Evolutionary conservation across 169 alveolate genomes (phyloP).

Genomic region (Plasmodium reichenowi): DNA sequence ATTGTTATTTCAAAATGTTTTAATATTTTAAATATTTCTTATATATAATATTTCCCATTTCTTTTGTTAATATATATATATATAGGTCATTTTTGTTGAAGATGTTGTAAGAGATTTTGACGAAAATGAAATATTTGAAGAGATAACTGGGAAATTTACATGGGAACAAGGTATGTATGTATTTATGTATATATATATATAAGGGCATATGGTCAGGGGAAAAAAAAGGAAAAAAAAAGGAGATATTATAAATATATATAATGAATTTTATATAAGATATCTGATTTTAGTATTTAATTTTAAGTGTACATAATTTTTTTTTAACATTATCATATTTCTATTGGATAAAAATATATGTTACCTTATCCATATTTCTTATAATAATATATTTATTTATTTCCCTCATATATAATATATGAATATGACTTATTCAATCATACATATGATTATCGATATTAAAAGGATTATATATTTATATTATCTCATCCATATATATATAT

Average conservation of each 20-base stretch:
- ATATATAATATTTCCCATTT: not conserved
- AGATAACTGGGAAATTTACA: slow-evolving; percentile 82
- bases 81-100: slow-evolving; percentile 58
- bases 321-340: not conserved
- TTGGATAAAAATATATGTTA: slow-evolving; percentile 1
- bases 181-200: too few species aligned
- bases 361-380: too few species aligned
- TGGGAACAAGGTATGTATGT: slow-evolving; percentile 84
- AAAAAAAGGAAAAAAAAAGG: not conserved
- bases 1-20: not conserved
- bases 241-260: not conserved
- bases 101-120: slow-evolving; percentile 75
- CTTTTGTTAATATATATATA: not conserved
- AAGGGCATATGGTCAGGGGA: too few species aligned
- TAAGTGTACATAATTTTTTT: not conserved
- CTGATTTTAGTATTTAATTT: not conserved
- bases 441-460: too few species aligned
- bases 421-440: too few species aligned
- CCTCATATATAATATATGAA: too few species aligned
- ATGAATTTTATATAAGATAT: not conserved
- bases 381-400: too few species aligned
- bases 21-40: not conserved
- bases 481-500: not conserved
- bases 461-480: too few species aligned
- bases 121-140: slow-evolving; percentile 78